These are phyloP conservation scores for Pezicula rhizophila DNA, from an alignment of 2,329 filamentous ascomycete species.

Conservation along the genomic window DNA sequence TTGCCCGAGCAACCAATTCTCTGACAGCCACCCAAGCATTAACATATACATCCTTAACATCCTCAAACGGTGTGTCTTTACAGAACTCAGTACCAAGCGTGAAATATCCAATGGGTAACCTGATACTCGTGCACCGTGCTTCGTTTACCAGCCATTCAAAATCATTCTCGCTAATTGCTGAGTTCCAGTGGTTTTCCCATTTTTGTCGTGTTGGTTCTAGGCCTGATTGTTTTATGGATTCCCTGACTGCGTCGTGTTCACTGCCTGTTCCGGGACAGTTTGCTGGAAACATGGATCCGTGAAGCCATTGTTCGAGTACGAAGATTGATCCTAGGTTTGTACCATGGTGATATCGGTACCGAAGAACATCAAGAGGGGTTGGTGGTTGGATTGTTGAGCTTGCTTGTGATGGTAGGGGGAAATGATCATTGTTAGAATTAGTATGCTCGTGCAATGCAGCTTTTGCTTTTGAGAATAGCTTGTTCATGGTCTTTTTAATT, in stretches of 20 bases:
- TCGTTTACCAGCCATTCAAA: constrained; percentile 45
- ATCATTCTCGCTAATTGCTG: constrained; percentile 43
- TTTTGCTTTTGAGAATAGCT: no score
- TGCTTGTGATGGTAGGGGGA: constrained; percentile 8
- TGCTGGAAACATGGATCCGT: constrained; percentile 40
- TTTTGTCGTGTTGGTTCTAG: constrained; percentile 40
- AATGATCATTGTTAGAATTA: no score
- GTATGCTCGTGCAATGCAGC: no score
- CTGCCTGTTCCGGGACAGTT: constrained; percentile 31
- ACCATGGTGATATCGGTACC: constrained; percentile 55
- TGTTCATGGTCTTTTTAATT: no score
- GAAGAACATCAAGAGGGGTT: constrained; percentile 34
- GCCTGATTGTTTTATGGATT: constrained; percentile 37
- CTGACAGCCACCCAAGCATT: constrained; percentile 47
- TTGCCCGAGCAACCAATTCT: constrained; percentile 38
- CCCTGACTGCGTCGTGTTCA: constrained; percentile 46
- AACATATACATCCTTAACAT: constrained; percentile 39
- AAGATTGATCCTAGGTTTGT: constrained; percentile 52
- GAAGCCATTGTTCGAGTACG: constrained; percentile 54
- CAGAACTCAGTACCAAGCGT: constrained; percentile 46
- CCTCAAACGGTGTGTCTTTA: constrained; percentile 43
- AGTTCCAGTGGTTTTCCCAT: constrained; percentile 48
- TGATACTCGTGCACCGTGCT: constrained; percentile 49
- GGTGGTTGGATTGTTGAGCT: constrained; percentile 26
- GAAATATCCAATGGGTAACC: constrained; percentile 56